Conservation (phyloP, 169 alveolate species). For the Amoebophrya sp. region DNA sequence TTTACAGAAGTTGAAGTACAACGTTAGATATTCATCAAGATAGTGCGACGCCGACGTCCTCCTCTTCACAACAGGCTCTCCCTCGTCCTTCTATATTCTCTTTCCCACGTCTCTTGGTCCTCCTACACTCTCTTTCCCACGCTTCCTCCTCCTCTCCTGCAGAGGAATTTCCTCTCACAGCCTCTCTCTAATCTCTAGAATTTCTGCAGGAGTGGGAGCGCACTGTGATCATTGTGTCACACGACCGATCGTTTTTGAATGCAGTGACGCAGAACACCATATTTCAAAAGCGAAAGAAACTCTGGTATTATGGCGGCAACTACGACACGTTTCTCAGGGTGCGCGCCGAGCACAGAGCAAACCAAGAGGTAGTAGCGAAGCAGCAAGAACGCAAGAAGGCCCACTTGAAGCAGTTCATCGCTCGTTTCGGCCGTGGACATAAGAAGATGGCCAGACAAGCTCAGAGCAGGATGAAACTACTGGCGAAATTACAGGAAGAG, state of each 20-base stretch:
- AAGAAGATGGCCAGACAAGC: conserved; percentile 69
- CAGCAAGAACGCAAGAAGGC: conserved; percentile 59
- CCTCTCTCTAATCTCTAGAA: conserved; percentile 69
- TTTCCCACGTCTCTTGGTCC: too few relatives aligned
- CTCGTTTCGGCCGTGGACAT: conserved; percentile 78
- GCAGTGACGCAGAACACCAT: not conserved
- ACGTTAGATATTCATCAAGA: too few relatives aligned
- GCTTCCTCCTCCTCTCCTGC: too few relatives aligned
- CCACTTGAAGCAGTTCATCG: conserved; percentile 84
- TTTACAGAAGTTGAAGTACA: too few relatives aligned
- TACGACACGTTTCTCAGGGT: conserved; percentile 85
- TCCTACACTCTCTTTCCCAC: too few relatives aligned
- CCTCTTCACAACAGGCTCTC: too few relatives aligned
- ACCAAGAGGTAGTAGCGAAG: conserved; percentile 67
- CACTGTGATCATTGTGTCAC: conserved; percentile 90
- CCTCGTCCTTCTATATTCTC: too few relatives aligned
- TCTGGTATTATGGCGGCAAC: conserved; percentile 76
- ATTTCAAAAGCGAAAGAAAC: not conserved
- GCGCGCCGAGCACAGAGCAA: conserved; percentile 76
- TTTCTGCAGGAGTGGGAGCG: conserved; percentile 78
- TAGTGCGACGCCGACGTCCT: too few relatives aligned
- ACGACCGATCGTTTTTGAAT: conserved; percentile 66
- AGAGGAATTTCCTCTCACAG: not conserved
- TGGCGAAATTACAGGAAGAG: conserved; percentile 80
- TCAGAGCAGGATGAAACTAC: conserved; percentile 82